A percentile compares a stretch with the other conserved stretches of the same genome.
Evolutionary conservation across 495 filamentous ascomycete genomes (phyloP).

Genomic region (Xylona heveae): DNA sequence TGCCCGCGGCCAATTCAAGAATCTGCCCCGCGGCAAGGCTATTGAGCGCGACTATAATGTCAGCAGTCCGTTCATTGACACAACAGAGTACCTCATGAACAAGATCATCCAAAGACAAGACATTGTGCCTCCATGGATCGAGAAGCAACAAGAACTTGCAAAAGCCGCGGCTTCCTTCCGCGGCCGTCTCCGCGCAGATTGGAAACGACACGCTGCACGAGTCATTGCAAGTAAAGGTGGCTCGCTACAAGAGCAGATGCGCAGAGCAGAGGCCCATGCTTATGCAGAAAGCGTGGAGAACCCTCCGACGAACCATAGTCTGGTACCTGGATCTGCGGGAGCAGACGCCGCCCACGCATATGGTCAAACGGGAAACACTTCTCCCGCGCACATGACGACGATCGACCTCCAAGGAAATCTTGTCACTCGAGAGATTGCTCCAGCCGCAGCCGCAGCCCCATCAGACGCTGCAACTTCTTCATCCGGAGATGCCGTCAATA

Average conservation of each 20-base stretch:
- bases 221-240: slow-evolving; percentile 67
- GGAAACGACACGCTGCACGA: slow-evolving; percentile 67
- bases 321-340: too few relatives aligned
- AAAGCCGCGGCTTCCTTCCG: slow-evolving; percentile 49
- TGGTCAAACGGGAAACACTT: too few relatives aligned
- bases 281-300: slow-evolving; percentile 38
- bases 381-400: too few relatives aligned
- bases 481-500: neutral
- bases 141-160: slow-evolving; percentile 86
- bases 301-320: too few relatives aligned
- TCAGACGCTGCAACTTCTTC: slow-evolving; percentile 3
- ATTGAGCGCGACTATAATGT: slow-evolving; percentile 61
- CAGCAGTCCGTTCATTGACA: slow-evolving; percentile 79
- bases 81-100: slow-evolving; percentile 96
- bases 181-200: slow-evolving; percentile 52
- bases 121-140: slow-evolving; percentile 72
- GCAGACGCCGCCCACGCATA: too few relatives aligned
- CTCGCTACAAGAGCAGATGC: slow-evolving; percentile 53
- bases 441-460: slow-evolving; percentile 5
- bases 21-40: slow-evolving; percentile 63
- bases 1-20: slow-evolving; percentile 73
- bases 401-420: too few relatives aligned
- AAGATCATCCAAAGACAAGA: slow-evolving; percentile 95
- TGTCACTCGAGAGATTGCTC: too few relatives aligned
- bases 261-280: slow-evolving; percentile 49